Evolutionary conservation across 176 grass and related monocot species (phyloP), one percentile per base, ranked within the genome.

Genomic region (Musa acuminata): DNA sequence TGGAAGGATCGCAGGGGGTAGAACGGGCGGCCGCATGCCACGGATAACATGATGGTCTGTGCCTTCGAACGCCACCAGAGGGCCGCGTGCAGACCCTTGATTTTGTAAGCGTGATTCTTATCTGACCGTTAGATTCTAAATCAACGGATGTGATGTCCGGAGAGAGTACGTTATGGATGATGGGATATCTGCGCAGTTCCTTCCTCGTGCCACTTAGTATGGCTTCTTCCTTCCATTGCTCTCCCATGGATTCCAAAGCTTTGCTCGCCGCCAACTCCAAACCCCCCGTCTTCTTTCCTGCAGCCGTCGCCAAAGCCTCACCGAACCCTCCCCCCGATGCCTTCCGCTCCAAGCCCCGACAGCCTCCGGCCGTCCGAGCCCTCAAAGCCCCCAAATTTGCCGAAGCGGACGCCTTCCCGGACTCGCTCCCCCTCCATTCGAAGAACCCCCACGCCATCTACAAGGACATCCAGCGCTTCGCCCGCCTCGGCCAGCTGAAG

Each of bases 371-470:
- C 49, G 69, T 52, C 7, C 53, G 19, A 21, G 29, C 67, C 29
- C 11, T 19, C 67, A 4, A 12, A 16, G 7, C 8, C 20, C 78
- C 43, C 78, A 80, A 72, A 63, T 80, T 80, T 54, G 11, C 48
- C 12, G 68, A 80, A 22, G 8, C 26, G 26, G 53, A 63, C 35
- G 64, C 81, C 69, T 76, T 80, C 78, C 74, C 83, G 77, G 68
- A 73, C 65, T 75, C 75, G 78, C 13, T 65, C 62, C 81, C 63
- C 7, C 81, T 80, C 75, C 71, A 93, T 58, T 83, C 83, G 58
- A 93, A 90, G 86, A 97, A 97, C 80, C 85, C 85, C n/a, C 69
- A 82, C 57, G 81, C 76, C 55, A 79, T 97, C 57, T 88, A 83
- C 49, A 23, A 67, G 0, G 90, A 87, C 73, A 81, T 93, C 66